These are phyloP conservation scores for Aspergillus fumigatiaffinis DNA, from an alignment of 2,329 filamentous ascomycete genomes.

Conservation along the genomic window DNA sequence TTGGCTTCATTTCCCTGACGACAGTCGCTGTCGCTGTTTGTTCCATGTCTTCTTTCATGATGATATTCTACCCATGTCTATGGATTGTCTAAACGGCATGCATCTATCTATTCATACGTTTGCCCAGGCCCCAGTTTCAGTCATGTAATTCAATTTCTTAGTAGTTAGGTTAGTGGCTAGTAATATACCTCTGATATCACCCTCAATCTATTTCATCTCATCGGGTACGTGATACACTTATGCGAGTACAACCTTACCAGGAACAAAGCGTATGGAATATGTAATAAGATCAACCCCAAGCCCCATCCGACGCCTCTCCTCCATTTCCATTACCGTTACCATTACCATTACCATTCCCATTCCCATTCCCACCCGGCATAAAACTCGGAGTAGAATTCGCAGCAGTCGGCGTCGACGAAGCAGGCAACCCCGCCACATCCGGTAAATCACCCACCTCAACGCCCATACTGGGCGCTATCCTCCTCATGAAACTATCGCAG, in stretches of 20 bases:
- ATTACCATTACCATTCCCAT: too few relatives aligned
- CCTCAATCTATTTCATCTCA: neutral
- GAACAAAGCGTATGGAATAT: neutral
- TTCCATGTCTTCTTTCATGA: neutral
- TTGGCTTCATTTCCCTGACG: neutral
- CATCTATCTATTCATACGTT: neutral
- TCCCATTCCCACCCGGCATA: too few relatives aligned
- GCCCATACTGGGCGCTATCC: constrained; percentile 19
- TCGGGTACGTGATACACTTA: too few relatives aligned
- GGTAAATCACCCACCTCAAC: constrained; percentile 13
- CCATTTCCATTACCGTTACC: too few relatives aligned
- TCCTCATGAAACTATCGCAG: constrained; percentile 29
- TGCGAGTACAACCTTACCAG: neutral
- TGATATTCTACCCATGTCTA: neutral
- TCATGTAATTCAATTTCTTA: neutral
- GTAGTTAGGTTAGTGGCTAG: neutral
- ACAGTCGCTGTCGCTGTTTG: neutral
- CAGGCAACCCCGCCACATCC: too few relatives aligned
- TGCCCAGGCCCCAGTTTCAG: neutral
- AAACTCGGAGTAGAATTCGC: too few relatives aligned
- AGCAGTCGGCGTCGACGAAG: too few relatives aligned
- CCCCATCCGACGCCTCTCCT: neutral
- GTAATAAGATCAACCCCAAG: neutral
- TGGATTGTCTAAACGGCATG: neutral
- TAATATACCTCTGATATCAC: neutral